Conservation (phyloP, 306 rosid genomes). For the Fagus sylvatica region DNA sequence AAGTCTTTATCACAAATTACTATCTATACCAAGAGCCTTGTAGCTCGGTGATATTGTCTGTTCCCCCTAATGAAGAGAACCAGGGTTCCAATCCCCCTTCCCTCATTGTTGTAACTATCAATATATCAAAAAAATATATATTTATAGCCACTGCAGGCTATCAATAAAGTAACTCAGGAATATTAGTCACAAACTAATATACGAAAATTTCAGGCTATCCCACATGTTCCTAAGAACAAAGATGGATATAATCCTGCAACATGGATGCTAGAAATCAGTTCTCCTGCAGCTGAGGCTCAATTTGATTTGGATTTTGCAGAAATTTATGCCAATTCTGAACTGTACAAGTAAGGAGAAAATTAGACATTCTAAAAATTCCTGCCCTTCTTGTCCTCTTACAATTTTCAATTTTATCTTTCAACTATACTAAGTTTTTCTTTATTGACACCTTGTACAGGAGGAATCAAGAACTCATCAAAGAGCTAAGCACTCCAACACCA, state of each 20-base stretch:
- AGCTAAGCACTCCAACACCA: constrained; percentile 36
- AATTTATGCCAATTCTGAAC: constrained; percentile 39
- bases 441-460: constrained; percentile 33
- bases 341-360: constrained; percentile 37
- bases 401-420: neutral
- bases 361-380: neutral
- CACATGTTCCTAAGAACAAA: constrained; percentile 40
- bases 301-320: constrained; percentile 48
- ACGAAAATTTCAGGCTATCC: constrained; percentile 40
- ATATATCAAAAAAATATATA: too few relatives aligned
- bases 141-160: too few relatives aligned
- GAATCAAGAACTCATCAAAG: constrained; percentile 42
- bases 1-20: neutral
- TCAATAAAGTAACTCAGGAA: neutral
- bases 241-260: constrained; percentile 50
- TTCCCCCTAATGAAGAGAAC: too few relatives aligned
- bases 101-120: too few relatives aligned
- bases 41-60: too few relatives aligned
- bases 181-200: constrained; percentile 6
- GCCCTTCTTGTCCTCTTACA: neutral
- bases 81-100: too few relatives aligned
- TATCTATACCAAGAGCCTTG: neutral
- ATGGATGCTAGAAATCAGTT: constrained; percentile 51
- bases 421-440: neutral
- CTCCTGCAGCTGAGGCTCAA: constrained; percentile 39